Conservation (phyloP, 2,329 filamentous ascomycete genomes). For the Acephala macrosclerotiorum region DNA sequence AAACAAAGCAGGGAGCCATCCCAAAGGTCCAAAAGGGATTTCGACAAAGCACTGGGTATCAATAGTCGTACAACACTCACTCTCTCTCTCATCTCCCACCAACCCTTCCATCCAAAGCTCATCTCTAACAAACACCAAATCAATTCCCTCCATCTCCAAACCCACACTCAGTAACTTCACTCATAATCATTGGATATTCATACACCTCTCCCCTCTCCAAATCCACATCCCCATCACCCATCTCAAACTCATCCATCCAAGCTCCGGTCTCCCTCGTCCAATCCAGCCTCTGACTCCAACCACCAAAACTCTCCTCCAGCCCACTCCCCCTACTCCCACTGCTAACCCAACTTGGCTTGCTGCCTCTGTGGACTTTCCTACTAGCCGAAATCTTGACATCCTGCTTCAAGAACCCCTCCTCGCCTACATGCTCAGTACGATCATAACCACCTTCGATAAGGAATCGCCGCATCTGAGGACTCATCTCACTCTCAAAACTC, state of each 20-base stretch:
- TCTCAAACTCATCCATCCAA: slow-evolving; percentile 28
- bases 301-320: slow-evolving; percentile 21
- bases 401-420: slow-evolving; percentile 12
- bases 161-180: slow-evolving; percentile 22
- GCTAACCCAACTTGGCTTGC: slow-evolving; percentile 32
- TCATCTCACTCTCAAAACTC: slow-evolving; percentile 28
- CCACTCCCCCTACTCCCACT: slow-evolving; percentile 26
- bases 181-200: slow-evolving; percentile 31
- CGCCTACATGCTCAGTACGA: slow-evolving; percentile 7
- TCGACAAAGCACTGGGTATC: slow-evolving; percentile 18
- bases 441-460: slow-evolving; percentile 12
- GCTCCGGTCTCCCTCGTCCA: slow-evolving; percentile 23
- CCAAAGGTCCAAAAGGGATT: background rate
- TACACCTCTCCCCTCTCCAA: background rate
- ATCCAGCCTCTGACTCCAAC: slow-evolving; percentile 28
- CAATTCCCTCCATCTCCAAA: background rate
- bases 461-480: slow-evolving; percentile 31
- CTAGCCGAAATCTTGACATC: slow-evolving; percentile 7
- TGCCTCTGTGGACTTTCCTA: slow-evolving; percentile 24
- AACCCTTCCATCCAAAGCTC: background rate
- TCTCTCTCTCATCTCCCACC: background rate
- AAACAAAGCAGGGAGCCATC: background rate
- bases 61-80: slow-evolving; percentile 7
- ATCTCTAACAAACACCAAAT: background rate
- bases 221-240: slow-evolving; percentile 7